Evolutionary conservation across 345 rosid genomes (phyloP), one percentile per base, ranked within the genome.

Genomic region (Sisymbrium altissimum): DNA sequence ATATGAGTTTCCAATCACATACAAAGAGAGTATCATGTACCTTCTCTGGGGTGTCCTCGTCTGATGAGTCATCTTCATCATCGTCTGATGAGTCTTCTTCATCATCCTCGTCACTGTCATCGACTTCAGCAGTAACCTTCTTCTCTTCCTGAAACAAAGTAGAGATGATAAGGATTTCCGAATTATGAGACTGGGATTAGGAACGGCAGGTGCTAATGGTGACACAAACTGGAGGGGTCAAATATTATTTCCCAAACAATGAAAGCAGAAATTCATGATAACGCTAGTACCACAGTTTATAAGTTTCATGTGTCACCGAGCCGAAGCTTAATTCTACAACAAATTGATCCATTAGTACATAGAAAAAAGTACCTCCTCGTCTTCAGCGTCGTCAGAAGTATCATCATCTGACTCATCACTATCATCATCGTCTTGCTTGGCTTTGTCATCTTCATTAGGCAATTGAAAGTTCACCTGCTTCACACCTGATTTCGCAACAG

Each of bases 391-490:
- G 25, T 15, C 19, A 35, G 64, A 29, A 76, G 63, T 12, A 35
- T 66, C 79, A 18, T 72, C 79, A 10, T 80, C 83, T 14, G 69
- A 45, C 7, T 38, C 48, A 58, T 70, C 74, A 60, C 8, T 27
- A 25, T 76, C 81, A 55, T 61, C 81, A 25, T 84, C 75, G 48
- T 65, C 72, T 64, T 77, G 17, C 62, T 45, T 50, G 23, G 71
- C 39, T n/a, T 75, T 54, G n/a, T 9, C 80, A 23, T 69, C 79
- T 66, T 83, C 79, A 32, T 66, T 69, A 33, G 84, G 82, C 76
- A 81, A 82, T 5, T 72, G 83, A 56, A 81, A 65, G 76, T 80
- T 84, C 73, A 81, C 93, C 70, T 76, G 81, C 66, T 73, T 84
- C 27, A 46, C 72, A 27, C 50, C 78, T 40, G 73, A 50, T 58